Conservation (phyloP, 257 asterid species). For the Solanum dulcamara region DNA sequence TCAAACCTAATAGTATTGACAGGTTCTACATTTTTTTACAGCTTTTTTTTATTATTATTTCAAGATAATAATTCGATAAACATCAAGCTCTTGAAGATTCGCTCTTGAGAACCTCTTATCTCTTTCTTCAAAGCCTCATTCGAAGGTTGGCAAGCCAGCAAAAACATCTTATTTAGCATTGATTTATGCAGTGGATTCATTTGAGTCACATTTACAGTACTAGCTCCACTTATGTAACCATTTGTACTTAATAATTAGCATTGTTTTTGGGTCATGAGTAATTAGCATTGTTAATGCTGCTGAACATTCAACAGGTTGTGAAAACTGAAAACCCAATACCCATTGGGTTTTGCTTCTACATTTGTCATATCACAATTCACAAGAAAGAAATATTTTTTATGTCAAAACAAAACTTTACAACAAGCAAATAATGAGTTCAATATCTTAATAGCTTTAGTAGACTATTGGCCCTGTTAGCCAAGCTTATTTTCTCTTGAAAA, state of each 20-base stretch:
- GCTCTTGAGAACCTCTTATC: too few species aligned
- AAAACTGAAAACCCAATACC: too few species aligned
- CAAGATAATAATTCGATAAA: background rate
- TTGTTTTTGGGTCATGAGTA: too few species aligned
- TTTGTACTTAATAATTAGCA: background rate
- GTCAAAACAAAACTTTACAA: background rate
- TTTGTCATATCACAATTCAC: background rate
- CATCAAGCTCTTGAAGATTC: too few species aligned
- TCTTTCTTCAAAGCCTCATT: too few species aligned
- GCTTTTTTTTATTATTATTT: background rate
- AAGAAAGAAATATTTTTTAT: background rate
- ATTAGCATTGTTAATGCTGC: background rate
- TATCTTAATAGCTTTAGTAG: background rate
- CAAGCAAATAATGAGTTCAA: background rate
- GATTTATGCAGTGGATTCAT: background rate
- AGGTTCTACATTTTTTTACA: background rate
- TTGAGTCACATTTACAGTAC: background rate
- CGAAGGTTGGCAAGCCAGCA: background rate
- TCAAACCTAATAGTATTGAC: background rate
- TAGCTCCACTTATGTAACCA: background rate
- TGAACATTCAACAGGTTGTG: background rate
- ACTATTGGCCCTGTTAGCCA: background rate
- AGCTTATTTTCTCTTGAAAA: too few species aligned
- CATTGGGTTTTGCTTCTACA: background rate
- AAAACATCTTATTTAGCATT: background rate